Conservation (phyloP, 768 basidiomycete genomes). For the Boletus rubescentipes region DNA sequence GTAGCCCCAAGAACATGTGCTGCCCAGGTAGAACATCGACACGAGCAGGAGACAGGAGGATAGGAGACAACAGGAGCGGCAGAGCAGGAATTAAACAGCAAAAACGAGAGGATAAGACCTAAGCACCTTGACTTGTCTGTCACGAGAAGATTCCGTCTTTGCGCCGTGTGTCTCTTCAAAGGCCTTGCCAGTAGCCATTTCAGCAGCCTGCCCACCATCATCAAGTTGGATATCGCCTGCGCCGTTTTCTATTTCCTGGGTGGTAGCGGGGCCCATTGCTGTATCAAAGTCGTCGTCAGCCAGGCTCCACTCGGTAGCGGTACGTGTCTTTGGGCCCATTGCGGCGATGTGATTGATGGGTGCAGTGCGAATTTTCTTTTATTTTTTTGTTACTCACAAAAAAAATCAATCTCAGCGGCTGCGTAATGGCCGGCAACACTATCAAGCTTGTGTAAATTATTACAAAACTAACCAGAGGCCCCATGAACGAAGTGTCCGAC, state of each 20-base stretch:
- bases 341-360: conserved; percentile 1
- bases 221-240: conserved; percentile 40
- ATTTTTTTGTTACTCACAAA: background rate
- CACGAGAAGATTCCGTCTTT: conserved; percentile 50
- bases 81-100: conserved; percentile 27
- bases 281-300: conserved; percentile 47
- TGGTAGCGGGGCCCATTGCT: conserved; percentile 45
- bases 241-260: conserved; percentile 45
- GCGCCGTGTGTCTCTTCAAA: conserved; percentile 47
- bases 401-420: conserved; percentile 6
- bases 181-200: conserved; percentile 16
- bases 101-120: conserved; percentile 53
- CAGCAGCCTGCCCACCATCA: conserved; percentile 18
- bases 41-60: conserved; percentile 14
- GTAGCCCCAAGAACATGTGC: conserved; percentile 18
- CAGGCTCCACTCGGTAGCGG: conserved; percentile 43
- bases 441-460: background rate
- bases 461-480: background rate
- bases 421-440: background rate
- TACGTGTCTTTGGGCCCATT: conserved; percentile 26
- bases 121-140: conserved; percentile 89
- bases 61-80: conserved; percentile 18
- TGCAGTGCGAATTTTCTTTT: background rate
- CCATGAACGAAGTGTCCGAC: background rate
- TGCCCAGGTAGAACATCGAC: conserved; percentile 19